phyloP scores from a whole-genome alignment of 805 yeast species.

The Teunomyces pallodes region DNA sequence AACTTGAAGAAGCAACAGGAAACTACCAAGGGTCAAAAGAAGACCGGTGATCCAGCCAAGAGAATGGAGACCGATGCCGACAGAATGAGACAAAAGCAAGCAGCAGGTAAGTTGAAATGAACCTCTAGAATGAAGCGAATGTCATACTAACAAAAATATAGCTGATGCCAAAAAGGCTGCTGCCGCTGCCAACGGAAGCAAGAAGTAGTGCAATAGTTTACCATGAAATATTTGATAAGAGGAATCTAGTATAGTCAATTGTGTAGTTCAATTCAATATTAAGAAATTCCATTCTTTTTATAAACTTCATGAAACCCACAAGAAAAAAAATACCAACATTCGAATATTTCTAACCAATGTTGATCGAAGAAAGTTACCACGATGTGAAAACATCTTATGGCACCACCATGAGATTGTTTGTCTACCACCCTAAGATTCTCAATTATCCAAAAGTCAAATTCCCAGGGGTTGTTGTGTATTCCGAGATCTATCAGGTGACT shows the following conservation, averaged over 20 bases:
- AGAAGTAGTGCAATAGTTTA: not conserved
- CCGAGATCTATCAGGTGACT: slow-evolving; percentile 79
- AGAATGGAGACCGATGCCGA: slow-evolving; percentile 90
- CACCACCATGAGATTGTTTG: slow-evolving; percentile 63
- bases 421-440: slow-evolving; percentile 65
- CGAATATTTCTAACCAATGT: slow-evolving; percentile 39
- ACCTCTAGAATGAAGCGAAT: not conserved
- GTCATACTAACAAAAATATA: slow-evolving; percentile 16
- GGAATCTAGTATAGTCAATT: not conserved
- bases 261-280: not conserved
- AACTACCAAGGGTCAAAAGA: slow-evolving; percentile 54
- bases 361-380: slow-evolving; percentile 61
- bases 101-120: slow-evolving; percentile 54
- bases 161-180: slow-evolving; percentile 53
- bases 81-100: slow-evolving; percentile 84
- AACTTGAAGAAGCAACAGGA: slow-evolving; percentile 78
- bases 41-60: slow-evolving; percentile 77
- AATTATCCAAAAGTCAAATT: slow-evolving; percentile 77
- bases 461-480: slow-evolving; percentile 77
- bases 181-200: slow-evolving; percentile 8
- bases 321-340: not conserved
- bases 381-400: slow-evolving; percentile 67
- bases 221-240: not conserved
- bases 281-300: not conserved
- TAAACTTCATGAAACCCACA: not conserved